Base-by-base conservation (phyloP, 129 eudicot species). In the Daucus carota region DNA sequence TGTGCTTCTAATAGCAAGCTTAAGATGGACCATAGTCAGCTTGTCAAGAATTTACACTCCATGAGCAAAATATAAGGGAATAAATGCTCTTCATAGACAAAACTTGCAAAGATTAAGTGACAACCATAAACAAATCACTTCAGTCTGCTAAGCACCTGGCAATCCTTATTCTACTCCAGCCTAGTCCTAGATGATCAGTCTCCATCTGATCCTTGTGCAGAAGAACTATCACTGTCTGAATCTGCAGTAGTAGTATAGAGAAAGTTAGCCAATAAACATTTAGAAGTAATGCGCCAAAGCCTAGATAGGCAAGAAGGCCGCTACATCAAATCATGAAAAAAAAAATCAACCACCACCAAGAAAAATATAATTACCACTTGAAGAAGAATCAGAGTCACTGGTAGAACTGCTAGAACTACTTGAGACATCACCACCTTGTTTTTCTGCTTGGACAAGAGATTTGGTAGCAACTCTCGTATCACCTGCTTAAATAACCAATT, bases 331-430 rank as follows among this genome's bases (percentile, higher is more conserved):
- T 15, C 40, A 24, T n/a, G 10, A 60, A 36, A 76, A 29, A 17
- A 29, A 17, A 17, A 41, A 67, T 10, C 29, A 62, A 15, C 41
- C 42, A 77, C 8, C 28, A n/a, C 28, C 29, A 12, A 36, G 41
- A 45, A 44, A 62, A 42, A 74, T 50, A 71, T 42, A 75, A 22
- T 83, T 92, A 92, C 97, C 98, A 46, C 98, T 90, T 16, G 98
- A 88, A 67, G 96, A 87, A 46, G 98, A 90, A 60, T 92, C 98
- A 42, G 98, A 88, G 79, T 88, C 98, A 46, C 97, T 93, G 81
- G 96, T 90, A n/a, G 98, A 93, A 86, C 97, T 90, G 83, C 96
- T 93, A 54, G 98, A 93, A 80, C 96, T 93, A 80, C 96, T 89
- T 34, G 97, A 87, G 77, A 85, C 84, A 74, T 90, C 81, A 62